Percentiles rank a stretch among this genome's conserved stretches.
phyloP scores from a whole-genome alignment of 352 stramenopile genomes.

The Globisporangium polare region DNA sequence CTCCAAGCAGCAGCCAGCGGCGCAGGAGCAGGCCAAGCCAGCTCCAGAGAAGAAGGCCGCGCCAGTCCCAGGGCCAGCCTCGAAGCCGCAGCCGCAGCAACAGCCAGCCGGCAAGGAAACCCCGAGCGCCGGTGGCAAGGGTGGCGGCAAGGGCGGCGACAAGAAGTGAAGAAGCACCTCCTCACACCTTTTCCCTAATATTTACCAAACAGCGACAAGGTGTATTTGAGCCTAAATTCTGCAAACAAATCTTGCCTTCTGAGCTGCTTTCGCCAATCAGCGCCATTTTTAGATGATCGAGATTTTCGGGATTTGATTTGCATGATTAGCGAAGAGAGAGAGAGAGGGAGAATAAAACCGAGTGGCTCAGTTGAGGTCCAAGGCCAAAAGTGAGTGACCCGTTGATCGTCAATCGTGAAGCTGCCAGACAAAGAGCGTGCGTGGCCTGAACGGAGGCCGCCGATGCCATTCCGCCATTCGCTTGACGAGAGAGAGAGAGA shows the following conservation, averaged over 20 bases:
- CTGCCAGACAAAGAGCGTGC: not conserved
- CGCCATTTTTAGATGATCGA: no score
- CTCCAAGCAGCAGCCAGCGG: conserved; percentile 1
- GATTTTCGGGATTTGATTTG: no score
- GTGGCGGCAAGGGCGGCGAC: conserved; percentile 41
- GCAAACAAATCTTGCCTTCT: no score
- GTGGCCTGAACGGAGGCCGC: no score
- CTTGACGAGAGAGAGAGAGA: not conserved
- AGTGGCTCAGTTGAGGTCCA: not conserved
- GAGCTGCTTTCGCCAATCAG: no score
- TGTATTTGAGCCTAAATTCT: no score
- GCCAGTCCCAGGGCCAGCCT: not conserved
- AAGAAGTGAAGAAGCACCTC: conserved; percentile 38
- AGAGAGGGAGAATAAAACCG: no score
- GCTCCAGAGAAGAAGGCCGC: conserved; percentile 6
- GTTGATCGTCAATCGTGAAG: not conserved
- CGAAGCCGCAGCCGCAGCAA: not conserved
- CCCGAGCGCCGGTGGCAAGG: conserved; percentile 14
- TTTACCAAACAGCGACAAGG: no score
- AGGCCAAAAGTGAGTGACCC: no score
- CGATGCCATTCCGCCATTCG: not conserved
- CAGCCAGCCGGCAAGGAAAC: not conserved
- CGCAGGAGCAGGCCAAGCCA: conserved; percentile 1
- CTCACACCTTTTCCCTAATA: no score
- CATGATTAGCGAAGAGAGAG: no score